A percentile compares a stretch with the other conserved stretches of the same genome.
Conservation (phyloP, 176 grass and related monocot genomes). For the Pharus latifolius region DNA sequence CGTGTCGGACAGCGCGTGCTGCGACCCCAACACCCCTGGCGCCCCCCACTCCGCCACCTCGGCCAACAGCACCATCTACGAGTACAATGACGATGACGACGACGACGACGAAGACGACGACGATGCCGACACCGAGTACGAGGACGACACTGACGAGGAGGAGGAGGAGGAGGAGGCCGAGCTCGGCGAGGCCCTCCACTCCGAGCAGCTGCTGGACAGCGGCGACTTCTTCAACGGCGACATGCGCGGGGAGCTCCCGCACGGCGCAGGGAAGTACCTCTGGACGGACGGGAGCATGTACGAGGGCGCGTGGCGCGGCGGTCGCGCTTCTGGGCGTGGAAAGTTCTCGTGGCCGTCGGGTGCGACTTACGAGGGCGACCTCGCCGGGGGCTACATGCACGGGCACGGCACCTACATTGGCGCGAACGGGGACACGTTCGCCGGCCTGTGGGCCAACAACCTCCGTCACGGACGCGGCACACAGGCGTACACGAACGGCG, state of each 20-base stretch:
- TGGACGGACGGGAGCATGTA: conserved; percentile 90
- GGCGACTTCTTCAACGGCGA: conserved; percentile 71
- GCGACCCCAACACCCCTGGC: not conserved
- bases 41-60: conserved; percentile 11
- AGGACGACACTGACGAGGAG: not conserved
- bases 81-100: conserved; percentile 11
- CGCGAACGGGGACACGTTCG: conserved; percentile 65
- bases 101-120: no score
- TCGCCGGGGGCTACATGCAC: conserved; percentile 59
- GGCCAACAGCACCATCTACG: conserved; percentile 29
- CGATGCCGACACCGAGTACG: no score
- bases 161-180: not conserved
- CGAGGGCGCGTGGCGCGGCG: conserved; percentile 52
- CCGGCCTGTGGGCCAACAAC: conserved; percentile 51
- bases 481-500: conserved; percentile 53
- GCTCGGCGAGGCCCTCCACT: conserved; percentile 20
- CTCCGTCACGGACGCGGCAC: conserved; percentile 67
- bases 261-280: conserved; percentile 62
- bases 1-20: not conserved
- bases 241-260: conserved; percentile 21
- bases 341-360: conserved; percentile 77
- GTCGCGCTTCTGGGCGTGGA: conserved; percentile 49
- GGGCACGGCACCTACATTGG: conserved; percentile 62
- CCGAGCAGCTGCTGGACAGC: conserved; percentile 37
- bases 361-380: conserved; percentile 71